Conservation (phyloP, 805 yeast genomes). For the Candida loeiensis region DNA sequence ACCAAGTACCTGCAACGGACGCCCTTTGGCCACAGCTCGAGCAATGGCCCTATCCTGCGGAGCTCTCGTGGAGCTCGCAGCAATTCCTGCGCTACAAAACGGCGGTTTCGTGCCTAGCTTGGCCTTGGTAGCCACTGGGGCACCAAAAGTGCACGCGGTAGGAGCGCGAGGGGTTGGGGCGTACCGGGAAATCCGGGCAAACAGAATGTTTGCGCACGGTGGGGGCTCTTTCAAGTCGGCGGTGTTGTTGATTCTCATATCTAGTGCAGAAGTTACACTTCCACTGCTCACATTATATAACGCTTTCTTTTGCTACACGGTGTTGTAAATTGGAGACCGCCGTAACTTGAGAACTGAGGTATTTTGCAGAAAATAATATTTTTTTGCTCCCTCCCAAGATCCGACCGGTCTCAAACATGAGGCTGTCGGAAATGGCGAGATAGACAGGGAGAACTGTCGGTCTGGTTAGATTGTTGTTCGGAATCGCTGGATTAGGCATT, state of each 20-base stretch:
- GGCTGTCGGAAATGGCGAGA: background rate
- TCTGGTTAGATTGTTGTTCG: too few species aligned
- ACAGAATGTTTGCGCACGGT: constrained; percentile 9
- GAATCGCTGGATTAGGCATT: too few species aligned
- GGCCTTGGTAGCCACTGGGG: constrained; percentile 4
- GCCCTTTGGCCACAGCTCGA: background rate
- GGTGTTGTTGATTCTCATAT: constrained; percentile 9
- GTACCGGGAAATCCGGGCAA: background rate
- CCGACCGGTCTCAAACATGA: background rate
- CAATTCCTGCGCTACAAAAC: constrained; percentile 1
- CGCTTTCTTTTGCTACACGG: constrained; percentile 1
- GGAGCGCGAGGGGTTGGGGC: background rate
- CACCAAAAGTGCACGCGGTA: constrained; percentile 1
- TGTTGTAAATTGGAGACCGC: constrained; percentile 1
- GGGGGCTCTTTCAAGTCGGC: constrained; percentile 14
- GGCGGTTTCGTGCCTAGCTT: constrained; percentile 4
- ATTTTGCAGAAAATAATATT: constrained; percentile 1
- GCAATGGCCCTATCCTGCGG: background rate
- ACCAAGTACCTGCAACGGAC: background rate
- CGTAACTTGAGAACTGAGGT: constrained; percentile 1
- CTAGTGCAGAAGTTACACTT: too few species aligned
- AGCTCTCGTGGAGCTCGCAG: background rate
- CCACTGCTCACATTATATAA: background rate
- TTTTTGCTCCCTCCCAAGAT: background rate
- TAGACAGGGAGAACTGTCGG: background rate